Conservation (phyloP, 2,329 filamentous ascomycete genomes). For the Xylariaceae sp. region DNA sequence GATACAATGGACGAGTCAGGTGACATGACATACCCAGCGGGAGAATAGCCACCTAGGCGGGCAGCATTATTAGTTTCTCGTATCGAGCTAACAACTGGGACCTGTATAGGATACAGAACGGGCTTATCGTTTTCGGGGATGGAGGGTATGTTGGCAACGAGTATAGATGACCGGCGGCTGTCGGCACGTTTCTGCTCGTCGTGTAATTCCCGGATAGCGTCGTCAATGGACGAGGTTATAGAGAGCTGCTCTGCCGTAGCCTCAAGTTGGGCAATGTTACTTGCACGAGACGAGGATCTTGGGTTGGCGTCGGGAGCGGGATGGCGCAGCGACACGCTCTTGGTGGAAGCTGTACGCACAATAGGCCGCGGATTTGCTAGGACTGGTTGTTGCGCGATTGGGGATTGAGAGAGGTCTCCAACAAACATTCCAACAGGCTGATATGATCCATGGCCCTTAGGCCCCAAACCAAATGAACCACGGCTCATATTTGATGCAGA, state of each 20-base stretch:
- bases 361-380: constrained; percentile 38
- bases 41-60: constrained; percentile 64
- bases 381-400: constrained; percentile 18
- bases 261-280: constrained; percentile 69
- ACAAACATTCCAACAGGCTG: constrained; percentile 4
- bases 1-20: constrained; percentile 57
- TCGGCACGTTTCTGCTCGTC: constrained; percentile 65
- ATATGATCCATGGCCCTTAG: constrained; percentile 1
- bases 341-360: constrained; percentile 42
- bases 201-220: constrained; percentile 69
- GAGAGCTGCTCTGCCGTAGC: constrained; percentile 70
- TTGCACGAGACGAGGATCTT: constrained; percentile 55
- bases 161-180: constrained; percentile 58
- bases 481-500: constrained; percentile 11
- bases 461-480: constrained; percentile 11
- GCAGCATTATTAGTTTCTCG: constrained; percentile 63
- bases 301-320: constrained; percentile 58
- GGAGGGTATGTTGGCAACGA: constrained; percentile 43
- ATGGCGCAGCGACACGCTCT: constrained; percentile 45
- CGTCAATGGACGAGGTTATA: constrained; percentile 67
- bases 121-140: constrained; percentile 30
- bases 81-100: constrained; percentile 54
- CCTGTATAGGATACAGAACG: constrained; percentile 35
- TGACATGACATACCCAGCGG: constrained; percentile 61
- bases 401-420: constrained; percentile 16